Base-by-base conservation (phyloP, 352 stramenopile species). In the Pilasporangium apinafurcum region DNA sequence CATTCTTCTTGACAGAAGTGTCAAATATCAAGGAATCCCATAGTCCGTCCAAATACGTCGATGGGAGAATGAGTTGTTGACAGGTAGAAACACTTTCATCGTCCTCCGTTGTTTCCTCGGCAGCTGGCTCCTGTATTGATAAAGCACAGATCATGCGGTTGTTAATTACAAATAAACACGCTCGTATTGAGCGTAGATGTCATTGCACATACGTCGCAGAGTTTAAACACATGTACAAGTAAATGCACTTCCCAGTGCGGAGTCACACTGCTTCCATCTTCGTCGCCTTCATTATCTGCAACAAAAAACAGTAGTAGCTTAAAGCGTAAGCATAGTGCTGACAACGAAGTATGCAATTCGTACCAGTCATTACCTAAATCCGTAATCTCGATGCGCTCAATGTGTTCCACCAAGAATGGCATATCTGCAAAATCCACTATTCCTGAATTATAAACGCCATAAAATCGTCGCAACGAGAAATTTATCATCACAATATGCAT, bases 21-120 rank as follows among this genome's bases (percentile, higher is more conserved):
- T 95, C 78, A 39, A 88, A 95, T 31, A 97, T 79, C 16, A 98
- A 77, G 41, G 65, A 86, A 43, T 95, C 62, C 78, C 78, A 96
- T 10, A 94, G 59, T 2, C 73, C 71, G 33, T 92, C 60, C 8
- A 95, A 64, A 35, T 48, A 70, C 7, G 38, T 27, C 27, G 87
- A 69, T 20, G 86, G 86, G 5, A 96, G 59, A 39, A 66, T 27
- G 3, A 83, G 66, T 41, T 85, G 85, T 44, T 94, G 73, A 37
- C 78, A 94, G 9, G 77, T 91, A 40, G 80, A 65, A 13, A 86
- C 68, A 39, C 71, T 85, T 30, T 94, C 85, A 35, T 94, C 79
- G 20, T 90, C 78, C 5, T 90, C 78, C 14, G 71, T 59, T 0
- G 75, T 87, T 51, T 92, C 79, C 53, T 95, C 79, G 8, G 62